These are phyloP conservation scores for Malus fusca DNA, from an alignment of 306 rosid species.

Conservation along the genomic window DNA sequence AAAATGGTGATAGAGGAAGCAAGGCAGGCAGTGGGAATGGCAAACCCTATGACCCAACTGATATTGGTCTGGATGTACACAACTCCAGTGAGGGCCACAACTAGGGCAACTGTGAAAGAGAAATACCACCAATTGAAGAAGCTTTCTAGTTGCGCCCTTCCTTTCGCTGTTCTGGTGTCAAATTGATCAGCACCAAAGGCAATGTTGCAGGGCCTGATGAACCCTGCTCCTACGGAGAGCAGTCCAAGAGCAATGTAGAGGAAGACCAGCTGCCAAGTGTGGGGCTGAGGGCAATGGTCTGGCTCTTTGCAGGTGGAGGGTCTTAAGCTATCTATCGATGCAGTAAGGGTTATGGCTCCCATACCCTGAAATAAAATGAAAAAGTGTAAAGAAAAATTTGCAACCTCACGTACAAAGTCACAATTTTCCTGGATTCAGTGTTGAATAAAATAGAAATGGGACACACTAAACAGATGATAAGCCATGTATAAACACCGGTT, in stretches of 20 bases:
- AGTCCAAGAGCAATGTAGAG: constrained; percentile 51
- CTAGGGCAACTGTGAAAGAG: constrained; percentile 57
- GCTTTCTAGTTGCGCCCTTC: constrained; percentile 54
- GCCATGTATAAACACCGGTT: no score
- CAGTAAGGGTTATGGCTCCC: constrained; percentile 54
- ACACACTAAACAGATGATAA: no score
- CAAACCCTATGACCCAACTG: constrained; percentile 68
- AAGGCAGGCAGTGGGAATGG: constrained; percentile 58
- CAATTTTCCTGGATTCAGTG: background rate
- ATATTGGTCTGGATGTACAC: constrained; percentile 71
- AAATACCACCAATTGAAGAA: constrained; percentile 94
- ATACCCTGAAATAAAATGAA: constrained; percentile 43
- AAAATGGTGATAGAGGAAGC: constrained; percentile 52
- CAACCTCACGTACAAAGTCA: background rate
- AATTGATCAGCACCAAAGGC: constrained; percentile 86
- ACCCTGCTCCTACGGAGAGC: constrained; percentile 71
- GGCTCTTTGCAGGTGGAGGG: constrained; percentile 39
- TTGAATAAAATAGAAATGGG: no score
- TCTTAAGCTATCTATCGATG: constrained; percentile 42
- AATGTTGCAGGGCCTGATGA: constrained; percentile 81
- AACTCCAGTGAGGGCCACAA: constrained; percentile 57
- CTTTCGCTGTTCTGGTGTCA: constrained; percentile 53
- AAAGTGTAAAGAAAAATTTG: background rate
- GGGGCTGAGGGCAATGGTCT: constrained; percentile 37
- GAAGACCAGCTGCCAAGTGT: constrained; percentile 51